Evolutionary conservation across 2,329 filamentous ascomycete species (phyloP).

Genomic region (Coleophoma eucalyptorum): DNA sequence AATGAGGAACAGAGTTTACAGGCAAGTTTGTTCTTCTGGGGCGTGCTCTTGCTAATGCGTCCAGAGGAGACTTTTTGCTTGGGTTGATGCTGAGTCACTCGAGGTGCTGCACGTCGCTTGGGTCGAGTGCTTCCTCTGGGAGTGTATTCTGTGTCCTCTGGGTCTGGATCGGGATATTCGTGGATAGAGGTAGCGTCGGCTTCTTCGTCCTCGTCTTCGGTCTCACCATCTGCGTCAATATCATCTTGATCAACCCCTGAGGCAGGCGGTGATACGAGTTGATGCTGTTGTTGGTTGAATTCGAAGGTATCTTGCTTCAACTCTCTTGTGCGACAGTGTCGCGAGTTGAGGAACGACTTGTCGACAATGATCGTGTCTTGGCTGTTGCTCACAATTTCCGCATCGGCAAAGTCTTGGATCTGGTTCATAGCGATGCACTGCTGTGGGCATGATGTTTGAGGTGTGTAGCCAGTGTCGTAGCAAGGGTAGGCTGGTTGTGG

Average conservation of each 20-base stretch:
- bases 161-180: constrained; percentile 2
- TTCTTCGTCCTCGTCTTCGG: constrained; percentile 10
- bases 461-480: not conserved
- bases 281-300: too few relatives aligned
- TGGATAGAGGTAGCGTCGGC: not conserved
- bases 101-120: constrained; percentile 3
- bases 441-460: constrained; percentile 3
- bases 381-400: constrained; percentile 4
- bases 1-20: constrained; percentile 17
- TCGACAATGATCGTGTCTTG: too few relatives aligned
- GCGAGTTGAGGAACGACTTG: too few relatives aligned
- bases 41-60: not conserved
- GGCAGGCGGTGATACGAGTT: too few relatives aligned
- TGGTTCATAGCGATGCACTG: constrained; percentile 20
- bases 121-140: constrained; percentile 5
- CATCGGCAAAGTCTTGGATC: constrained; percentile 21
- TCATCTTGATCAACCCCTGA: constrained; percentile 2
- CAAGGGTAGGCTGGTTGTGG: not conserved
- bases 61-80: not conserved
- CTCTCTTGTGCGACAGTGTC: too few relatives aligned
- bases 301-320: too few relatives aligned
- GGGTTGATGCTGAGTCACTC: constrained; percentile 2
- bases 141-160: constrained; percentile 17
- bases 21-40: not conserved
- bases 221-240: constrained; percentile 8